Conservation (phyloP, 2,329 filamentous ascomycete species). For the Phaeosphaeriaceae sp. region DNA sequence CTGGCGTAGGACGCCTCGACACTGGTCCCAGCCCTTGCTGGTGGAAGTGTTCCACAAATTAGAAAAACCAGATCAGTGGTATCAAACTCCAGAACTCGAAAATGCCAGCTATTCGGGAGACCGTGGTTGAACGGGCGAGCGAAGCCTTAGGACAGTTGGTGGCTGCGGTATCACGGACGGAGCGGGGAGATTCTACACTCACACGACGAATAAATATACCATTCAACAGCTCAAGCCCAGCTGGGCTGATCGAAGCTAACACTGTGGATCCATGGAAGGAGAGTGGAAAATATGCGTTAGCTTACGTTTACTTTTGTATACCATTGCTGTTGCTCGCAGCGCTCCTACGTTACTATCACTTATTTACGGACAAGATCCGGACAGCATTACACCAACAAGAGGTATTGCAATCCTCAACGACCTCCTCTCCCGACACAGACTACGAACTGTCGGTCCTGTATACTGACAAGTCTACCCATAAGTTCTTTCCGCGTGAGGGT, state of each 20-base stretch:
- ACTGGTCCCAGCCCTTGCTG: slow-evolving; percentile 42
- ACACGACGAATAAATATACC: slow-evolving; percentile 61
- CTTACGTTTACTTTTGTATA: slow-evolving; percentile 87
- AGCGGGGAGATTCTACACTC: slow-evolving; percentile 40
- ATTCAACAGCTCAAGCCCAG: slow-evolving; percentile 61
- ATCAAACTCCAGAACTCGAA: slow-evolving; percentile 19
- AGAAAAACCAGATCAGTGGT: slow-evolving; percentile 14
- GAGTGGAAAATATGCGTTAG: slow-evolving; percentile 83
- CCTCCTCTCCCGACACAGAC: slow-evolving; percentile 62
- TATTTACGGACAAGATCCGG: slow-evolving; percentile 91
- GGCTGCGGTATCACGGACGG: slow-evolving; percentile 33
- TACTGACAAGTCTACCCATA: slow-evolving; percentile 67
- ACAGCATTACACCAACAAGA: slow-evolving; percentile 88
- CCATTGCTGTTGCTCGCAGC: slow-evolving; percentile 72
- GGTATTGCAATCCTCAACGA: slow-evolving; percentile 69
- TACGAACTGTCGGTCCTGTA: slow-evolving; percentile 66
- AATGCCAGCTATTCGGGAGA: slow-evolving; percentile 45
- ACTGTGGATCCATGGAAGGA: slow-evolving; percentile 77
- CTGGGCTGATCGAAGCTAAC: slow-evolving; percentile 61
- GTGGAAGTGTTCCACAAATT: slow-evolving; percentile 38
- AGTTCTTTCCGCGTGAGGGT: slow-evolving; percentile 75
- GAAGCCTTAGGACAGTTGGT: slow-evolving; percentile 39
- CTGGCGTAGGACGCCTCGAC: slow-evolving; percentile 23
- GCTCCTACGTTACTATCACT: slow-evolving; percentile 79
- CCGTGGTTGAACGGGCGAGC: slow-evolving; percentile 34